Evolutionary conservation across 1,139 yeast species (phyloP).

Genomic region (Taiozyma sp.): DNA sequence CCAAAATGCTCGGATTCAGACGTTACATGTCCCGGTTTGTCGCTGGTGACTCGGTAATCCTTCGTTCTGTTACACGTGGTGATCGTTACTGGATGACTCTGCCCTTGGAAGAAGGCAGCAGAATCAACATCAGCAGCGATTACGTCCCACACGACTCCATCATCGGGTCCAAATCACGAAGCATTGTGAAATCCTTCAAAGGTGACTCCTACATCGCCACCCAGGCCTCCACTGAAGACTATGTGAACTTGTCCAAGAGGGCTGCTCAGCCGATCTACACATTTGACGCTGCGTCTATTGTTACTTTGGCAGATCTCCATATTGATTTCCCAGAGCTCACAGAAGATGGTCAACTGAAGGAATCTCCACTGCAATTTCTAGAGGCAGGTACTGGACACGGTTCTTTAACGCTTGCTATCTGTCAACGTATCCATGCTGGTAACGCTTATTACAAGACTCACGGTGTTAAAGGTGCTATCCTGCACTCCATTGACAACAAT

Average conservation of each 20-base stretch:
- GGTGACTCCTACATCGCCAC: slow-evolving; percentile 28
- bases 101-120: slow-evolving; percentile 18
- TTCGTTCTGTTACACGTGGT: slow-evolving; percentile 16
- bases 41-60: slow-evolving; percentile 17
- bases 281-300: slow-evolving; percentile 41
- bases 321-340: slow-evolving; percentile 32
- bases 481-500: slow-evolving; percentile 38
- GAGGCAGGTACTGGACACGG: slow-evolving; percentile 53
- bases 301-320: slow-evolving; percentile 38
- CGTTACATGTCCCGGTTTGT: slow-evolving; percentile 11
- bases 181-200: slow-evolving; percentile 17
- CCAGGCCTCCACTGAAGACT: slow-evolving; percentile 39
- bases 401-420: slow-evolving; percentile 39
- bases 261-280: slow-evolving; percentile 46
- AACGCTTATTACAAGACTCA: slow-evolving; percentile 28
- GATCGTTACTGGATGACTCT: slow-evolving; percentile 22
- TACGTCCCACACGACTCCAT: slow-evolving; percentile 30
- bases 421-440: slow-evolving; percentile 36
- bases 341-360: slow-evolving; percentile 13
- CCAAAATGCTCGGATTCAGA: not conserved
- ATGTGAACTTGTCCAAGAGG: slow-evolving; percentile 32
- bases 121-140: slow-evolving; percentile 23
- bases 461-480: slow-evolving; percentile 35
- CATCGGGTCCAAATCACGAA: slow-evolving; percentile 24
- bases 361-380: slow-evolving; percentile 32